Base-by-base conservation (phyloP, 306 rosid species). In the Betula pendula region DNA sequence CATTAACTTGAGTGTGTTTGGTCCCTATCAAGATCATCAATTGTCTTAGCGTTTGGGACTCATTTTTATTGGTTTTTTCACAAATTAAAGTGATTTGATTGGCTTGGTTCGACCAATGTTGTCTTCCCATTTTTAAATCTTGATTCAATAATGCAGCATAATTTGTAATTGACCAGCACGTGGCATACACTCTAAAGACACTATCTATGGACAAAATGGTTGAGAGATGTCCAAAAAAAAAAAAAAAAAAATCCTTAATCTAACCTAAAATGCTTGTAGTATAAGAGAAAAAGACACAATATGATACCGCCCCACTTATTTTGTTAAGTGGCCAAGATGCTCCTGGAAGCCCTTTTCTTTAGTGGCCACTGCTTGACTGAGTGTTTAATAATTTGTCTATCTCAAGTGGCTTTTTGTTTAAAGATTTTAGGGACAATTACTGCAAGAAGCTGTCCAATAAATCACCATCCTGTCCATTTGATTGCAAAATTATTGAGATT, bases 261-360 rank as follows among this genome's bases (percentile, higher is more conserved):
- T 68, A 56, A 43, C 47, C 20, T 63, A 52, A 12, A 69, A 35
- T 51, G 24, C 27, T 3, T 4, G 55, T 19, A n/a, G 49, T 24
- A 38, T 1, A 24, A 38, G 25, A 80, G 15, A 63, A 14, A 43
- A 63, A 6, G 7, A 48, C 42, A 69, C 50, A 63, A 76, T 74
- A 31, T 70, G 3, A 58, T 73, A 53, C 91, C 93, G 87, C 81
- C 88, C 93, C 88, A 85, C 84, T 80, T 1, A 73, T 10, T 24
- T 40, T 71, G 62, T 47, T 22, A 70, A 74, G 86, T 81, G 89
- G 78, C 49, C 25, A 76, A 70, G 67, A 70, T 58, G 79, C 75
- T 72, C 44, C 31, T 70, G 14, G 31, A 35, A n/a, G n/a, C n/a
- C n/a, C n/a, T n/a, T n/a, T n/a, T 35, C 22, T 6, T 29, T 78